These are phyloP conservation scores for Phyllostachys edulis DNA, from an alignment of 176 grass and related monocot species.

Conservation along the genomic window DNA sequence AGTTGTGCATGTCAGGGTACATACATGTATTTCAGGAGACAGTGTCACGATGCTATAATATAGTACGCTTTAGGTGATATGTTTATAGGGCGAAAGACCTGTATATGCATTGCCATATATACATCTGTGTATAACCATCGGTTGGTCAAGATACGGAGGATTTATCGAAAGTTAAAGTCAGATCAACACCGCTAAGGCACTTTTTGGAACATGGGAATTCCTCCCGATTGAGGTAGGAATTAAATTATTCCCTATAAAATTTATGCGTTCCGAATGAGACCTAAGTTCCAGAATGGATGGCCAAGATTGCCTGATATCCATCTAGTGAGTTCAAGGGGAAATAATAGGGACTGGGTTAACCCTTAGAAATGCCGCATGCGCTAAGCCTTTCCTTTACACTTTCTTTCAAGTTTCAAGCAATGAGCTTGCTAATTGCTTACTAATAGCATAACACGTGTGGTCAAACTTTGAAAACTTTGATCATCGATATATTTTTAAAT, in stretches of 20 bases:
- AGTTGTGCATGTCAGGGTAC: not conserved
- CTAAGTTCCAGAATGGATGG: not conserved
- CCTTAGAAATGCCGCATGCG: not conserved
- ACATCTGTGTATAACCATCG: not conserved
- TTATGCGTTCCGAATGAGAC: too few relatives aligned
- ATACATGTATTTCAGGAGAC: constrained; percentile 12
- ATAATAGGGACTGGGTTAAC: not conserved
- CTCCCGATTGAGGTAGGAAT: too few relatives aligned
- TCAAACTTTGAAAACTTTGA: too few relatives aligned
- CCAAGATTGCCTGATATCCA: not conserved
- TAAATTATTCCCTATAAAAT: too few relatives aligned
- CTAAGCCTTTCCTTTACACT: constrained; percentile 12
- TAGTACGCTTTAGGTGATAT: too few relatives aligned
- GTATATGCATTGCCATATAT: too few relatives aligned
- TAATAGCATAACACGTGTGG: not conserved
- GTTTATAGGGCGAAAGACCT: too few relatives aligned
- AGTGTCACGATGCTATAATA: not conserved
- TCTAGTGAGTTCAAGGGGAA: not conserved
- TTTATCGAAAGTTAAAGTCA: not conserved
- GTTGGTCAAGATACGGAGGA: not conserved
- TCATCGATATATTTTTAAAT: too few relatives aligned
- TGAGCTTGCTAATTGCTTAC: not conserved
- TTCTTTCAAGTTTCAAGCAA: constrained; percentile 23
- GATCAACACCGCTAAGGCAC: too few relatives aligned
- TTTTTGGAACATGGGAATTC: too few relatives aligned